These are phyloP conservation scores for Pharus latifolius DNA, from an alignment of 176 grass and related monocot species.

Conservation along the genomic window DNA sequence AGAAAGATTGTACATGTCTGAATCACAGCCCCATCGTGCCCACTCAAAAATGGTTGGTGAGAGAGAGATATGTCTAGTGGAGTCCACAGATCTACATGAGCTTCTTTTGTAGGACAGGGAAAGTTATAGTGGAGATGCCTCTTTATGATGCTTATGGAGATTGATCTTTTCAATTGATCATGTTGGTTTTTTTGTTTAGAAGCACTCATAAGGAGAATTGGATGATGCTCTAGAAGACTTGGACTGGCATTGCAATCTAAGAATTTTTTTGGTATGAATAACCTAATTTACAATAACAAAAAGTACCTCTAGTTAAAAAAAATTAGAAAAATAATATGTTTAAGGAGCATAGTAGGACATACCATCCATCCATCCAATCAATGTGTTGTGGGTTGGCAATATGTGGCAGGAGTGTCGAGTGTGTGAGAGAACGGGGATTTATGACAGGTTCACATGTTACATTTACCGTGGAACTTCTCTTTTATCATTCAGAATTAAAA, in stretches of 20 bases:
- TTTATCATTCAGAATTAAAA: too few relatives aligned
- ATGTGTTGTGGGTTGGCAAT: too few relatives aligned
- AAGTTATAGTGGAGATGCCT: background rate
- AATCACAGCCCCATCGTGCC: conserved; percentile 27
- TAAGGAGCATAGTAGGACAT: too few relatives aligned
- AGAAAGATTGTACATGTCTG: conserved; percentile 37
- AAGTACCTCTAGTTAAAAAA: too few relatives aligned
- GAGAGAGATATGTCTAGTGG: background rate
- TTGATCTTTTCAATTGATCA: background rate
- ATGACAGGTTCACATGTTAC: too few relatives aligned
- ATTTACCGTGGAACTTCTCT: too few relatives aligned
- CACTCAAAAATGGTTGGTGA: conserved; percentile 13
- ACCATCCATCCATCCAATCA: too few relatives aligned
- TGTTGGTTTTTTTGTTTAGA: background rate
- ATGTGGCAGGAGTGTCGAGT: too few relatives aligned
- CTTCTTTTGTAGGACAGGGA: conserved; percentile 27
- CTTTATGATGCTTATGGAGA: background rate
- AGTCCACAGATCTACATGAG: background rate
- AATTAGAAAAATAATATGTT: too few relatives aligned
- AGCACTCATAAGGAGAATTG: background rate
- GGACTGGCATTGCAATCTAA: background rate
- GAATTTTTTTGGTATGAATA: too few relatives aligned
- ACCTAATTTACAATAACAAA: too few relatives aligned
- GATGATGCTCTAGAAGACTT: background rate
- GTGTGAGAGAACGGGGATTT: too few relatives aligned